Percentiles rank a stretch among this genome's conserved stretches.
Evolutionary conservation across 2,329 filamentous ascomycete genomes (phyloP).

Genomic region (Cercospora zeina): DNA sequence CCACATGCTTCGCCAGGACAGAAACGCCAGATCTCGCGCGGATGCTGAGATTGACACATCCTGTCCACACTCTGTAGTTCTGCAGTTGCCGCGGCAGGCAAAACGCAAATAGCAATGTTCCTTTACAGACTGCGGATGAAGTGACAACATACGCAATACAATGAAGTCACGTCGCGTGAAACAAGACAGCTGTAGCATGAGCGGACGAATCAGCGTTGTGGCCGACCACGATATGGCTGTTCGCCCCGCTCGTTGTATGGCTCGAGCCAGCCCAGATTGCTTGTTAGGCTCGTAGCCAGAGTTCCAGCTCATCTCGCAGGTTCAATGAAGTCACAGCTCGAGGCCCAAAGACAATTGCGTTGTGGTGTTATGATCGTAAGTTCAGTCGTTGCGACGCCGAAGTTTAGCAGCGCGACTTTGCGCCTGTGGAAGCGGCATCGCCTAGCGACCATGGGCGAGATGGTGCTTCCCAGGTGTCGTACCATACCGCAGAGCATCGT

Average conservation of each 20-base stretch:
- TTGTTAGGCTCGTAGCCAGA: not conserved
- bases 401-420: slow-evolving; percentile 4
- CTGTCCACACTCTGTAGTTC: slow-evolving; percentile 5
- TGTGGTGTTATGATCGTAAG: not conserved
- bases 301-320: slow-evolving; percentile 4
- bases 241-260: slow-evolving; percentile 7
- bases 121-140: not conserved
- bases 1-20: not conserved
- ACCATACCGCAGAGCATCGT: not conserved
- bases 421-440: slow-evolving; percentile 1
- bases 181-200: slow-evolving; percentile 8
- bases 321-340: slow-evolving; percentile 3
- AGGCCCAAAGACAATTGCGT: not conserved
- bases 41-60: slow-evolving; percentile 5
- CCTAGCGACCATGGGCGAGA: not conserved
- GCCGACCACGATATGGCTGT: not conserved
- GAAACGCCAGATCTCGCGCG: not conserved
- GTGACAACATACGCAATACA: not conserved
- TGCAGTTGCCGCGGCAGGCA: not conserved
- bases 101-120: slow-evolving; percentile 3
- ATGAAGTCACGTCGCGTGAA: slow-evolving; percentile 11
- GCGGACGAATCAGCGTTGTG: slow-evolving; percentile 3
- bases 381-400: not conserved
- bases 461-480: not conserved
- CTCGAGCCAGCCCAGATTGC: not conserved